Conservation (phyloP, 257 asterid species). For the Solanum etuberosum region DNA sequence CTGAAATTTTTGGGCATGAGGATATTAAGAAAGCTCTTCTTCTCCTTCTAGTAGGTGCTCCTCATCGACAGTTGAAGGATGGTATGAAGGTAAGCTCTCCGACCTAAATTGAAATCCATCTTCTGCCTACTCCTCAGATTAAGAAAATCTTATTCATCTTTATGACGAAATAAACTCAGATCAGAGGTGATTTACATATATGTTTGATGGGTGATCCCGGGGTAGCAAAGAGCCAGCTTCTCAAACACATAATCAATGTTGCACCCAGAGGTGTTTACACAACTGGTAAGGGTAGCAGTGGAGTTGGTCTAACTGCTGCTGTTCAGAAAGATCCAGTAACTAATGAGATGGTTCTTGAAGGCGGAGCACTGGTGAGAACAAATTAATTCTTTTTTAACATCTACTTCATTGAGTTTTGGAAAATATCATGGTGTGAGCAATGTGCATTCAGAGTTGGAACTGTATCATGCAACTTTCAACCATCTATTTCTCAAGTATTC, state of each 20-base stretch:
- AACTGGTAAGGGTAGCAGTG: constrained; percentile 98
- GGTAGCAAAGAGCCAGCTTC: constrained; percentile 98
- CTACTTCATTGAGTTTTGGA: background rate
- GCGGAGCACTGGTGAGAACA: constrained; percentile 89
- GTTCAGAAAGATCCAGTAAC: constrained; percentile 98
- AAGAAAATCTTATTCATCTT: background rate
- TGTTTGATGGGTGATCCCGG: constrained; percentile 97
- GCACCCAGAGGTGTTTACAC: constrained; percentile 96
- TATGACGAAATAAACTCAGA: constrained; percentile 25
- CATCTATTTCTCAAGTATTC: background rate
- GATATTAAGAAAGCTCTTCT: constrained; percentile 93
- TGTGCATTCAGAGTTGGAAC: background rate
- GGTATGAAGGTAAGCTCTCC: constrained; percentile 75
- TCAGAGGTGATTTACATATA: constrained; percentile 77
- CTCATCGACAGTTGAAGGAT: constrained; percentile 87
- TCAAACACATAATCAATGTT: constrained; percentile 90
- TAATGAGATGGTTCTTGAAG: constrained; percentile 95
- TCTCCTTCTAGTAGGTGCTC: constrained; percentile 95
- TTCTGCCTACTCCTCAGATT: background rate
- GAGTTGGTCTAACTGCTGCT: constrained; percentile 99
- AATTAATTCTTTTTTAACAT: background rate
- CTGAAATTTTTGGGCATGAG: constrained; percentile 92
- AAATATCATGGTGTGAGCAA: background rate
- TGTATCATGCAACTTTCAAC: background rate
- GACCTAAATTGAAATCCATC: background rate